Evolutionary conservation across 2,329 filamentous ascomycete species (phyloP), one percentile per base, ranked within the genome.

Genomic region (Pseudogymnoascus sp.): DNA sequence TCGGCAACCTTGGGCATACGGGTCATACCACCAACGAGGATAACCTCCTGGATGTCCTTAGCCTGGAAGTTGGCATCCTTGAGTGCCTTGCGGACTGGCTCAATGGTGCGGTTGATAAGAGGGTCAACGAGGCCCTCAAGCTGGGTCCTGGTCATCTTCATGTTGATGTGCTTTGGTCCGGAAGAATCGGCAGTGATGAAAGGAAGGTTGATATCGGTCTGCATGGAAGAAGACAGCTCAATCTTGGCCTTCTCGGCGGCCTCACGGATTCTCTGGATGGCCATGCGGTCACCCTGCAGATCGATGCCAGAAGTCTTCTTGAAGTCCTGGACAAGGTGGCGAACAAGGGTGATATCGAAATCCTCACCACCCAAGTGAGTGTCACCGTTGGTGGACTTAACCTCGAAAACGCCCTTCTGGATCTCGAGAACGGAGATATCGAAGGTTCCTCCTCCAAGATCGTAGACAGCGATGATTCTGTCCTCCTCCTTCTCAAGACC

Each of bases 241-340:
- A 97, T 97, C 91, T 97, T 97, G 76, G 93, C 93, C 88, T 97
- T 97, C 86, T 97, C 93, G 71, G 93, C 92, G 71, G 93, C 93
- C 83, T 97, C 93, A 81, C 93, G 93, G 77, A 97, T 97, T 87
- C 93, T 89, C 86, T 97, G 93, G 75, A 97, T 96, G 72, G 93
- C 93, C 93, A 97, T 97, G 77, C 93, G 92, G 82, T 97, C 93
- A 74, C 80, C 81, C 65, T 91, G 90, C 70, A 97, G 86, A 76
- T 97, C 93, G 69, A 97, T 89, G 68, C 90, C 88, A 68, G 91
- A 91, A 71, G 96, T 91, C 80, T 91, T 93, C 90, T 97, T 97
- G 86, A 97, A 97, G 75, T 96, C 88, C 77, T 91, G 84, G 68
- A 97, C 91, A 65, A 97, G 84, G 84, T 96, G 89, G 75, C 92